Evolutionary conservation across 345 rosid species (phyloP).

Genomic region (Passiflora organensis): DNA sequence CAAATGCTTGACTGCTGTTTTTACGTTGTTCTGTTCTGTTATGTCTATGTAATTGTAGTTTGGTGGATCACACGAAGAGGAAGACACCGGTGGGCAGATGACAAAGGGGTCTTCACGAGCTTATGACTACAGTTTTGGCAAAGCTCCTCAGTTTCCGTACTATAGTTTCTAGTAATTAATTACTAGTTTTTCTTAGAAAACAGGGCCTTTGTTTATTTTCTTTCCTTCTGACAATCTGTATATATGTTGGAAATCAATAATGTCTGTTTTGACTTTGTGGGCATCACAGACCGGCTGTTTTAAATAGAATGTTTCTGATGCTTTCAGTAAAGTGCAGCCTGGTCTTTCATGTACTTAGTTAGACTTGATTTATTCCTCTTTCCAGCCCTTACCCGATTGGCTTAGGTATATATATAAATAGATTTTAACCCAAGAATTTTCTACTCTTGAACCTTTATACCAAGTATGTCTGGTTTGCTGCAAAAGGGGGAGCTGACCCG

Average conservation of each 20-base stretch:
- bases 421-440: too few relatives aligned
- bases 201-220: too few relatives aligned
- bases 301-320: background rate
- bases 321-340: background rate
- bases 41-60: too few relatives aligned
- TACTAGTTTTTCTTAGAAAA: background rate
- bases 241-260: conserved; percentile 14
- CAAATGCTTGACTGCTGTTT: background rate
- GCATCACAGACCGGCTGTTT: background rate
- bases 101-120: conserved; percentile 16
- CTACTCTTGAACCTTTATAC: too few relatives aligned
- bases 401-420: too few relatives aligned
- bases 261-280: conserved; percentile 7
- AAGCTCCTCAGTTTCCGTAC: conserved; percentile 39
- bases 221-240: conserved; percentile 11
- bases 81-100: conserved; percentile 26
- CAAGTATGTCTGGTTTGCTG: too few relatives aligned
- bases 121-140: conserved; percentile 32
- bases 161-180: conserved; percentile 19
- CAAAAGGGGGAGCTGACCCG: too few relatives aligned
- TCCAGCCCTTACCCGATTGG: too few relatives aligned
- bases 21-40: too few relatives aligned
- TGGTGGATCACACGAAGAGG: conserved; percentile 55
- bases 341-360: too few relatives aligned
- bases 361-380: too few relatives aligned